Evolutionary conservation across 352 stramenopile genomes (phyloP).

Genomic region (Thalassiosira pacifica): DNA sequence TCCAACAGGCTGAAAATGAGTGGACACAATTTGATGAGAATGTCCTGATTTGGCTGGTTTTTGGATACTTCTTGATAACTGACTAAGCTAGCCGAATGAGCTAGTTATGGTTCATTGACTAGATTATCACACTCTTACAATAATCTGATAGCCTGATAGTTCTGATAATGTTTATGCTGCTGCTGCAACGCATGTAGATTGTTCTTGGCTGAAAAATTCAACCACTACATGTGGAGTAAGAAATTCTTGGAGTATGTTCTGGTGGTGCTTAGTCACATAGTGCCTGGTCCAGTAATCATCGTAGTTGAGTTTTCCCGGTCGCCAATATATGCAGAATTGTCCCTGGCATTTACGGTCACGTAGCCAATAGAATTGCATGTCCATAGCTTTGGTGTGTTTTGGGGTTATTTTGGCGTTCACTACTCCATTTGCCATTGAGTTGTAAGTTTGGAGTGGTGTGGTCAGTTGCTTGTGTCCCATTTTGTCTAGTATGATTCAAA

Average conservation of each 20-base stretch:
- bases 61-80: too few species aligned
- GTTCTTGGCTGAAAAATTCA: neutral
- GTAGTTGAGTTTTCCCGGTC: slow-evolving; percentile 24
- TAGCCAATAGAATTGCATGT: slow-evolving; percentile 75
- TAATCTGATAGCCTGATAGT: neutral
- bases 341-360: slow-evolving; percentile 27
- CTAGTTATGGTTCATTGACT: too few species aligned
- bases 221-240: neutral
- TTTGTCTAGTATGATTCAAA: neutral
- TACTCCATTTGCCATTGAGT: neutral
- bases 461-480: slow-evolving; percentile 19
- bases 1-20: too few species aligned
- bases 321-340: slow-evolving; percentile 62
- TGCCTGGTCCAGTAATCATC: slow-evolving; percentile 66
- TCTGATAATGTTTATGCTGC: neutral
- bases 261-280: slow-evolving; percentile 46
- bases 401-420: slow-evolving; percentile 63
- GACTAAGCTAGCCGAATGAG: too few species aligned
- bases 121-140: neutral
- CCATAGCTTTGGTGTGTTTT: slow-evolving; percentile 56
- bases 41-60: too few species aligned
- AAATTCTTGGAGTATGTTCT: neutral
- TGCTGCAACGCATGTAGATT: neutral
- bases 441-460: slow-evolving; percentile 1
- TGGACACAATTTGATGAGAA: too few species aligned